Percentiles rank a stretch among this genome's conserved stretches.
Conservation (phyloP, 371 early-diverging fungal species). For the Fennellomyces sp. region DNA sequence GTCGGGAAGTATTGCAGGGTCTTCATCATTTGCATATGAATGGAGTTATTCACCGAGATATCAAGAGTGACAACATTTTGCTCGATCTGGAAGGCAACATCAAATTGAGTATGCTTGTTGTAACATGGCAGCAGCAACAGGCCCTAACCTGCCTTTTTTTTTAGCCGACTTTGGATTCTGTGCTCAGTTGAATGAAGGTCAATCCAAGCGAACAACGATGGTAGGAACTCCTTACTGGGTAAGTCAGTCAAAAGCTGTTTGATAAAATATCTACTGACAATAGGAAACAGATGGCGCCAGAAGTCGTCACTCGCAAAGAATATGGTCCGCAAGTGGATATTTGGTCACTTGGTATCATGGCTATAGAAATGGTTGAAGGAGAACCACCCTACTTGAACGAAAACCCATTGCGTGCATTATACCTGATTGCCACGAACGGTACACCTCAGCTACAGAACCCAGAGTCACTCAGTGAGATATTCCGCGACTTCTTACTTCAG, state of each 20-base stretch:
- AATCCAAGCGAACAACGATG: conserved; percentile 78
- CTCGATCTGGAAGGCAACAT: conserved; percentile 78
- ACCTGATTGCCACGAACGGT: conserved; percentile 88
- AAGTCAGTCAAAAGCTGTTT: too few relatives aligned
- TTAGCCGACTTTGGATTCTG: conserved; percentile 90
- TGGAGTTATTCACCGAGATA: conserved; percentile 92
- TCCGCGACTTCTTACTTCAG: conserved; percentile 71
- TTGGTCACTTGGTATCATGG: conserved; percentile 94
- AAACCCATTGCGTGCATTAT: conserved; percentile 80
- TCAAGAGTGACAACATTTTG: conserved; percentile 95
- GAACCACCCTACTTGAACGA: conserved; percentile 90
- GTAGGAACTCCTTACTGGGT: conserved; percentile 87
- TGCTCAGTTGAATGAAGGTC: conserved; percentile 74
- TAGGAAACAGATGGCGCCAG: conserved; percentile 87
- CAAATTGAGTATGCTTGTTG: conserved; percentile 66
- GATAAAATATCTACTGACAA: too few relatives aligned
- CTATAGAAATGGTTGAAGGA: conserved; percentile 83
- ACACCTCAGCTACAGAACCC: conserved; percentile 84
- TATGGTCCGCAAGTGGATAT: conserved; percentile 90
- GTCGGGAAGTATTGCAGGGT: conserved; percentile 64
- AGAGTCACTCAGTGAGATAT: conserved; percentile 63
- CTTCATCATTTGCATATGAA: conserved; percentile 78
- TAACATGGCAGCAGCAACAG: not conserved
- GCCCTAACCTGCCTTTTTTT: not conserved
- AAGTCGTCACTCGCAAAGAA: conserved; percentile 87